A percentile compares a stretch with the other conserved stretches of the same genome.
phyloP scores from a whole-genome alignment of 2,329 filamentous ascomycete species.

The Neospermospora avenae region DNA sequence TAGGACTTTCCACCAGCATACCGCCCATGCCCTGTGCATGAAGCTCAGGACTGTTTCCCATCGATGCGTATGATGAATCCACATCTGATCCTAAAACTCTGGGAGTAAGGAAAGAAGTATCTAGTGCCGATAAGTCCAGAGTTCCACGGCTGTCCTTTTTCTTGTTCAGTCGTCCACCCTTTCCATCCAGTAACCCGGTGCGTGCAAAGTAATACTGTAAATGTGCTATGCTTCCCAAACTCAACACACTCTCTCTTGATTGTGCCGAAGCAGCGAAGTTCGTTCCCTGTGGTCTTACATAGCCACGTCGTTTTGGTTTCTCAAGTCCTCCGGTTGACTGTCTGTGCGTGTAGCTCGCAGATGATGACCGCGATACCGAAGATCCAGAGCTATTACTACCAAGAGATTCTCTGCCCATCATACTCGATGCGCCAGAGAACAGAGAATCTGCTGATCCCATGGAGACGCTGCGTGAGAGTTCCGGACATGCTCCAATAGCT shows the following conservation, averaged over 20 bases:
- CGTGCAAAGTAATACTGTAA: slow-evolving; percentile 97
- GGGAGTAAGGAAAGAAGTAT: slow-evolving; percentile 42
- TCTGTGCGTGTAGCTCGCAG: slow-evolving; percentile 49
- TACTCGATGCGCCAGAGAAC: slow-evolving; percentile 41
- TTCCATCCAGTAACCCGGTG: slow-evolving; percentile 89
- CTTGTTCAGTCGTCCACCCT: slow-evolving; percentile 79
- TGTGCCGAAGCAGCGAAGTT: slow-evolving; percentile 86
- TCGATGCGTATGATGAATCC: slow-evolving; percentile 59
- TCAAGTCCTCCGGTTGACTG: slow-evolving; percentile 42
- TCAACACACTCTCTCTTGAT: slow-evolving; percentile 92
- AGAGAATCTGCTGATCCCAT: slow-evolving; percentile 49
- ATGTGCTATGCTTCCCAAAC: slow-evolving; percentile 92
- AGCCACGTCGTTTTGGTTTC: slow-evolving; percentile 39
- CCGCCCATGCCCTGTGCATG: slow-evolving; percentile 34
- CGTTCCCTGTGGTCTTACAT: slow-evolving; percentile 36
- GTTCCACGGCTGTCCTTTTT: slow-evolving; percentile 52
- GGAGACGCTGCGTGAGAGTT: slow-evolving; percentile 63
- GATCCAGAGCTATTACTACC: slow-evolving; percentile 46
- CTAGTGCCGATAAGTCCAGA: slow-evolving; percentile 55
- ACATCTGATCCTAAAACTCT: slow-evolving; percentile 46
- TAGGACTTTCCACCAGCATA: slow-evolving; percentile 38
- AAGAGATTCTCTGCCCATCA: slow-evolving; percentile 51
- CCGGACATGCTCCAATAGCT: slow-evolving; percentile 34
- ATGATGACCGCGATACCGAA: slow-evolving; percentile 58
- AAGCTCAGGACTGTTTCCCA: slow-evolving; percentile 57